Evolutionary conservation across 305 asterid species (phyloP).

Genomic region (Fraxinus baroniana): DNA sequence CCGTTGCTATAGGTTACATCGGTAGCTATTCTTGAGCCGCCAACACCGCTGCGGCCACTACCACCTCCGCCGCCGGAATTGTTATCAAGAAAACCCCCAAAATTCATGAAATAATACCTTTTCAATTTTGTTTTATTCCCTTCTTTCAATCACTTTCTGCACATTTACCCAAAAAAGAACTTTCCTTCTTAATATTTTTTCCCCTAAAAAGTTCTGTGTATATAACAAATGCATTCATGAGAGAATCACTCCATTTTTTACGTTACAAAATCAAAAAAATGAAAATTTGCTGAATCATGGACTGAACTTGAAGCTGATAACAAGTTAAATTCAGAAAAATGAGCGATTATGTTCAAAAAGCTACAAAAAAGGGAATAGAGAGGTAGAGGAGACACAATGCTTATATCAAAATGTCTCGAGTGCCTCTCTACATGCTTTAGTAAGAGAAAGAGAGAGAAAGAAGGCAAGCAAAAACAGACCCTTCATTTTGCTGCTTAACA

Average conservation of each 20-base stretch:
- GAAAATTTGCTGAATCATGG: neutral
- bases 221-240: neutral
- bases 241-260: neutral
- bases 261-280: neutral
- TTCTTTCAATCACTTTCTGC: neutral
- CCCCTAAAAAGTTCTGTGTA: neutral
- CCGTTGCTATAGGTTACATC: slow-evolving; percentile 38
- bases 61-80: slow-evolving; percentile 42
- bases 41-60: slow-evolving; percentile 28
- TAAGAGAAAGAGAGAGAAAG: slow-evolving; percentile 21
- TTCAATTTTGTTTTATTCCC: neutral
- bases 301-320: neutral
- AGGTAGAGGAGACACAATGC: slow-evolving; percentile 6
- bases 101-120: slow-evolving; percentile 60
- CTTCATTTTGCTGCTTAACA: neutral
- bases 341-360: neutral
- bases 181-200: neutral
- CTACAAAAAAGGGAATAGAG: neutral
- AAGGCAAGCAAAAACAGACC: slow-evolving; percentile 23
- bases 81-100: slow-evolving; percentile 72
- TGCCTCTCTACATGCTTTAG: neutral
- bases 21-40: slow-evolving; percentile 45
- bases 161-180: neutral
- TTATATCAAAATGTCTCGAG: neutral
- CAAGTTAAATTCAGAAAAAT: neutral